These are phyloP conservation scores for Fraxinus dipetala DNA, from an alignment of 305 asterid species.

Conservation along the genomic window DNA sequence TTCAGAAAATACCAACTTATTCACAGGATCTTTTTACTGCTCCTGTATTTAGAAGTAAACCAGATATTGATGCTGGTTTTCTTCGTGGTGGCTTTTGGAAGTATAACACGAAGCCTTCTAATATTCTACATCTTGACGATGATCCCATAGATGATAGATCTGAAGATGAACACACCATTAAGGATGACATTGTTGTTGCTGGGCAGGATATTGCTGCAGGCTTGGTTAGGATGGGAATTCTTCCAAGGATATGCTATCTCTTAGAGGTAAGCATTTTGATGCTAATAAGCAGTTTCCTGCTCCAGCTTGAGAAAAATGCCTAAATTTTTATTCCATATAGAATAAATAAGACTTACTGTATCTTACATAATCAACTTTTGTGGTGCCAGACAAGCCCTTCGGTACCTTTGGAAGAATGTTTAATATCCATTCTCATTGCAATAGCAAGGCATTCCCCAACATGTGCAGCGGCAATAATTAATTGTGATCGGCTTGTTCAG, in stretches of 20 bases:
- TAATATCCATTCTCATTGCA: slow-evolving; percentile 72
- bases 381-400: slow-evolving; percentile 65
- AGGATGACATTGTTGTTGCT: slow-evolving; percentile 80
- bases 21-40: slow-evolving; percentile 59
- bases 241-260: slow-evolving; percentile 71
- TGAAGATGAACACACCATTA: slow-evolving; percentile 73
- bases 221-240: slow-evolving; percentile 90
- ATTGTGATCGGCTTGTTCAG: slow-evolving; percentile 67
- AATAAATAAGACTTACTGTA: not conserved
- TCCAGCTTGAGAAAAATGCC: slow-evolving; percentile 5
- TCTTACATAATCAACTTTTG: slow-evolving; percentile 16
- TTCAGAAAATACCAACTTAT: slow-evolving; percentile 63
- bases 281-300: slow-evolving; percentile 15
- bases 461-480: slow-evolving; percentile 75
- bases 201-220: slow-evolving; percentile 96
- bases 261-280: slow-evolving; percentile 64
- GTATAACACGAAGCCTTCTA: slow-evolving; percentile 81
- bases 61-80: slow-evolving; percentile 69
- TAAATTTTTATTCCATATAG: slow-evolving; percentile 8
- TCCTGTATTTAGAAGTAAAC: slow-evolving; percentile 88
- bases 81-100: slow-evolving; percentile 98
- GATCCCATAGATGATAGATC: slow-evolving; percentile 38
- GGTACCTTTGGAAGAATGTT: slow-evolving; percentile 68
- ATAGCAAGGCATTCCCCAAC: slow-evolving; percentile 92
- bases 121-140: slow-evolving; percentile 44